phyloP scores from a whole-genome alignment of 805 yeast species.

The Teunomyces atbi region DNA sequence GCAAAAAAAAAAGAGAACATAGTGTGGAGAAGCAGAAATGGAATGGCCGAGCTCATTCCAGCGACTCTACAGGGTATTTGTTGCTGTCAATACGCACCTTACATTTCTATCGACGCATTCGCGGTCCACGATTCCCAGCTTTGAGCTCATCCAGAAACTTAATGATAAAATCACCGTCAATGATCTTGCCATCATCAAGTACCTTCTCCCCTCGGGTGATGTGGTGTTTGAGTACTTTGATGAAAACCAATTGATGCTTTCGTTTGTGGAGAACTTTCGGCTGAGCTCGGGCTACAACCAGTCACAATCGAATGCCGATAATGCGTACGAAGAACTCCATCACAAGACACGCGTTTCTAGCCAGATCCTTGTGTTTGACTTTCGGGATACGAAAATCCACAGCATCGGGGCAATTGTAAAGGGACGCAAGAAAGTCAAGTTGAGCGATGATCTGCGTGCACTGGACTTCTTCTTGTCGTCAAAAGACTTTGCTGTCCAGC shows the following conservation, averaged over 20 bases:
- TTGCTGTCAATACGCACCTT: conserved; percentile 36
- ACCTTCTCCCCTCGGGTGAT: conserved; percentile 66
- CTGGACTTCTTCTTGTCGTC: conserved; percentile 27
- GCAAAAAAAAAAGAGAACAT: not conserved
- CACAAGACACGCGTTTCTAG: conserved; percentile 28
- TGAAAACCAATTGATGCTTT: conserved; percentile 58
- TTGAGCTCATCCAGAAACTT: conserved; percentile 28
- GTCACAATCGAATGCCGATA: conserved; percentile 35
- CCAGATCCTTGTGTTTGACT: conserved; percentile 71
- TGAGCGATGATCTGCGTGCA: conserved; percentile 8
- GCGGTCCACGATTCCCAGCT: conserved; percentile 30
- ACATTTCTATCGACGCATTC: conserved; percentile 40
- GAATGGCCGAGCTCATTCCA: conserved; percentile 8
- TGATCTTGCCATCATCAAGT: conserved; percentile 65
- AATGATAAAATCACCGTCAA: conserved; percentile 32
- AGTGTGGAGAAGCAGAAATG: not conserved
- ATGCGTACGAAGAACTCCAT: conserved; percentile 53
- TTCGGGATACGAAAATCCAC: conserved; percentile 65
- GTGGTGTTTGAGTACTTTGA: conserved; percentile 71
- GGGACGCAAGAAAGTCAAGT: conserved; percentile 22
- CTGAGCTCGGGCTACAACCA: conserved; percentile 29
- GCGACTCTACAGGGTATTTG: conserved; percentile 16
- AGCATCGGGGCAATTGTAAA: conserved; percentile 35
- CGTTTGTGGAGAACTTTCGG: conserved; percentile 42
- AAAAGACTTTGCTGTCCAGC: conserved; percentile 49